Conservation (phyloP, 2,329 filamentous ascomycete species). For the Penicillium griseofulvum region DNA sequence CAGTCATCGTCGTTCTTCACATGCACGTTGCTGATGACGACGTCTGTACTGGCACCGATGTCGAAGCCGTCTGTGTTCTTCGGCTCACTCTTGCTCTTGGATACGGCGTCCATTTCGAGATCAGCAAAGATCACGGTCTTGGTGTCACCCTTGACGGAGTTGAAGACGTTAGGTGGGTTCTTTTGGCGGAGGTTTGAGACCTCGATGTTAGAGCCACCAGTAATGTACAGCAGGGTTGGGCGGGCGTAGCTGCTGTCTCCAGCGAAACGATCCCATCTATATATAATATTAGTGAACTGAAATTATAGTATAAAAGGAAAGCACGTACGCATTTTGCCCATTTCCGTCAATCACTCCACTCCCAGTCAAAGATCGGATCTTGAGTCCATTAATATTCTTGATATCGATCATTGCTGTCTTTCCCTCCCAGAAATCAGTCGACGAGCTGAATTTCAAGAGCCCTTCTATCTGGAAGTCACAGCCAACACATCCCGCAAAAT, state of each 20-base stretch:
- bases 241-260: slow-evolving; percentile 38
- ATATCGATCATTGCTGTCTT: slow-evolving; percentile 43
- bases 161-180: slow-evolving; percentile 49
- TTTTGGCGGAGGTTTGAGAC: slow-evolving; percentile 40
- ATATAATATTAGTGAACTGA: not conserved
- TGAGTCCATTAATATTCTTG: slow-evolving; percentile 38
- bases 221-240: slow-evolving; percentile 46
- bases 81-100: slow-evolving; percentile 38
- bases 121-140: slow-evolving; percentile 37
- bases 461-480: slow-evolving; percentile 51
- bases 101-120: slow-evolving; percentile 41
- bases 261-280: slow-evolving; percentile 43
- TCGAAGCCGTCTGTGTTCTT: slow-evolving; percentile 50
- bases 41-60: slow-evolving; percentile 39
- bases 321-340: slow-evolving; percentile 41
- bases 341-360: slow-evolving; percentile 49
- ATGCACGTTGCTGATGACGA: slow-evolving; percentile 37
- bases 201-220: slow-evolving; percentile 38
- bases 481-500: slow-evolving; percentile 43
- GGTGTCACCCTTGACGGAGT: slow-evolving; percentile 39
- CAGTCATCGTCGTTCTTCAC: slow-evolving; percentile 49
- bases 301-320: not conserved
- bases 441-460: slow-evolving; percentile 39
- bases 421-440: slow-evolving; percentile 45
- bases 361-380: slow-evolving; percentile 42